phyloP scores from a whole-genome alignment of 768 basidiomycete species.

The Tricholoma flavovirens region DNA sequence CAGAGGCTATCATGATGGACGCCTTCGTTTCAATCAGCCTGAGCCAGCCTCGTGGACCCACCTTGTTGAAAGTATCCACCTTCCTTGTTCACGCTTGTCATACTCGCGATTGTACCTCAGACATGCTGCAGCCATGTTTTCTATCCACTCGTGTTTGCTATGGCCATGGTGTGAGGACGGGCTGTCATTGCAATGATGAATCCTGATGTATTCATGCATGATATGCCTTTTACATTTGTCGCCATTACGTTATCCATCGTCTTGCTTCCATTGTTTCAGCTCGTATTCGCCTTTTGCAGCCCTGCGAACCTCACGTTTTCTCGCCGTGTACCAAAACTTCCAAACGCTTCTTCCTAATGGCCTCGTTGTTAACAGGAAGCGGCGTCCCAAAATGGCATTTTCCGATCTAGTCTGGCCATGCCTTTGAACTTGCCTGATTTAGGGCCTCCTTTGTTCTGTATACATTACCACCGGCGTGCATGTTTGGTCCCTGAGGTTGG shows the following conservation, averaged over 20 bases:
- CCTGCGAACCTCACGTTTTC: neutral
- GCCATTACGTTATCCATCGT: neutral
- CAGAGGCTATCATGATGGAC: neutral
- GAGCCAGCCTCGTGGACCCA: neutral
- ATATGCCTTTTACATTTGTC: neutral
- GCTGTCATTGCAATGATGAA: neutral
- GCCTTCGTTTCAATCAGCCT: neutral
- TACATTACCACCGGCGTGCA: conserved; percentile 30
- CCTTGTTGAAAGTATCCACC: neutral
- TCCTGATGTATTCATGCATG: neutral
- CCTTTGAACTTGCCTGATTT: conserved; percentile 49
- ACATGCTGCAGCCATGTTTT: conserved; percentile 1
- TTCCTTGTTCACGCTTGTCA: conserved; percentile 1
- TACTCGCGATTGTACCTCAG: neutral
- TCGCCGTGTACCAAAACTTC: conserved; percentile 1
- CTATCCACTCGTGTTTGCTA: neutral
- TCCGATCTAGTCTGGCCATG: conserved; percentile 32
- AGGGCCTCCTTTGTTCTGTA: conserved; percentile 43
- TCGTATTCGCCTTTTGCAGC: neutral
- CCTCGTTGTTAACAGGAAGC: conserved; percentile 23
- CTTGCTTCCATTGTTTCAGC: neutral
- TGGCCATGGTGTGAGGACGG: neutral
- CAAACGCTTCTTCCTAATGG: conserved; percentile 6
- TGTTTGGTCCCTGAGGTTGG: conserved; percentile 29
- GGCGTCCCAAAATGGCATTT: conserved; percentile 38